Evolutionary conservation across 192 early-diverging fungal species (phyloP).

Genomic region (Mortierella alpina): DNA sequence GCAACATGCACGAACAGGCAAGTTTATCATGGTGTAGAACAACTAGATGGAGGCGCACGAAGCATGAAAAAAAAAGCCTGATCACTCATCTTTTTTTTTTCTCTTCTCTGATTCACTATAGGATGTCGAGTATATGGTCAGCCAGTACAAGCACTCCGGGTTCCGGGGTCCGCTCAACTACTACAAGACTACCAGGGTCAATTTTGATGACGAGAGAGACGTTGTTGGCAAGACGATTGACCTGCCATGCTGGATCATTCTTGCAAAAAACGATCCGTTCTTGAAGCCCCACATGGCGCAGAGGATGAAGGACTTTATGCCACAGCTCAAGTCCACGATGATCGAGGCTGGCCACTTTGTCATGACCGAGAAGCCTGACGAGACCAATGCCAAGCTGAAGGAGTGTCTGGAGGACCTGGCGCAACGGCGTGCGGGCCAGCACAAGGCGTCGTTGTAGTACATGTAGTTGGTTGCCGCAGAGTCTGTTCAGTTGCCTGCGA

Average conservation of each 20-base stretch:
- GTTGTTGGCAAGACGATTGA: conserved; percentile 3
- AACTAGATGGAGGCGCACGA: not conserved
- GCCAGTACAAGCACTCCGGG: conserved; percentile 28
- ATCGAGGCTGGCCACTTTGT: conserved; percentile 26
- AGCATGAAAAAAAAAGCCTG: not conserved
- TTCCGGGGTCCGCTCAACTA: conserved; percentile 56
- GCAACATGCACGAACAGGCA: conserved; percentile 2
- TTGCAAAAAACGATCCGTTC: conserved; percentile 14
- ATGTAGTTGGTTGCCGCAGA: not conserved
- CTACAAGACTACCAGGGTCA: conserved; percentile 53
- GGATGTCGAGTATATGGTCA: conserved; percentile 44
- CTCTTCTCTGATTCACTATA: not conserved
- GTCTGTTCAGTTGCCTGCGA: not conserved
- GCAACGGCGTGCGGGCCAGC: not conserved
- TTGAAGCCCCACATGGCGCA: conserved; percentile 15
- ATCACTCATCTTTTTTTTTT: not conserved
- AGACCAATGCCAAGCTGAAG: conserved; percentile 22
- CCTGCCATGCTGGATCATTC: conserved; percentile 22
- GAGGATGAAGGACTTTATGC: conserved; percentile 19
- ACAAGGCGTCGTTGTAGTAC: conserved; percentile 28
- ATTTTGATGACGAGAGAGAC: conserved; percentile 50
- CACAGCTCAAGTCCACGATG: conserved; percentile 13
- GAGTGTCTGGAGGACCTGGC: conserved; percentile 22
- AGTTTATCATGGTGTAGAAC: too few relatives aligned
- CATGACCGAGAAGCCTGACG: conserved; percentile 32